Percentiles rank a stretch among this genome's conserved stretches.
These are phyloP conservation scores for Narthecium ossifragum DNA, from an alignment of 106 monocot species.

Conservation along the genomic window DNA sequence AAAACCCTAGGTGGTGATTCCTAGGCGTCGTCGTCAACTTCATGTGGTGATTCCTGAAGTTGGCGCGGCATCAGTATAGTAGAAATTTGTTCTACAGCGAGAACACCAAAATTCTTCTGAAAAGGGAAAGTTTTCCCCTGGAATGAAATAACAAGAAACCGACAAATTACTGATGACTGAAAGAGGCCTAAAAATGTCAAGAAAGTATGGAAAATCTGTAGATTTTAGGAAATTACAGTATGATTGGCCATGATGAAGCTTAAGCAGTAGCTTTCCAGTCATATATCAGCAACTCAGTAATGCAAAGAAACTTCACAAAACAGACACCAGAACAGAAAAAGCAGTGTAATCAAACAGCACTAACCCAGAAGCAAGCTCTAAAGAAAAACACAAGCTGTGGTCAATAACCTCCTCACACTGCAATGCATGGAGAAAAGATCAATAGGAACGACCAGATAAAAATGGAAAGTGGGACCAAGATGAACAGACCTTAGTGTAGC, in stretches of 20 bases:
- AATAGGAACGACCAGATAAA: slow-evolving; percentile 2
- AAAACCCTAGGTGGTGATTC: too few relatives aligned
- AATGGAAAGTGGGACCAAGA: slow-evolving; percentile 5
- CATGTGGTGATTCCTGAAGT: too few relatives aligned
- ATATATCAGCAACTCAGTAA: slow-evolving; percentile 80
- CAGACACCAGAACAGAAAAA: background rate
- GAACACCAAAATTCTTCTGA: slow-evolving; percentile 85
- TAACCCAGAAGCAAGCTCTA: slow-evolving; percentile 95
- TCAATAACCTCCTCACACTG: slow-evolving; percentile 95
- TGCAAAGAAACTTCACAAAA: too few relatives aligned
- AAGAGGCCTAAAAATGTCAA: too few relatives aligned
- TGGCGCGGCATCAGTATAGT: too few relatives aligned
- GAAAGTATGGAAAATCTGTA: too few relatives aligned
- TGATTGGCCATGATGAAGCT: slow-evolving; percentile 89
- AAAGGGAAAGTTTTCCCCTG: slow-evolving; percentile 95
- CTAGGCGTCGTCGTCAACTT: too few relatives aligned
- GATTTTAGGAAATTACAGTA: slow-evolving; percentile 43
- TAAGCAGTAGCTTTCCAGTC: slow-evolving; percentile 98
- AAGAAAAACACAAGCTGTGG: slow-evolving; percentile 79
- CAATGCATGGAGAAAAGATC: slow-evolving; percentile 10
- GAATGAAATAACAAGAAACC: slow-evolving; percentile 16
- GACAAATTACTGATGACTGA: too few relatives aligned
- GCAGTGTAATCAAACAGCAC: slow-evolving; percentile 1
- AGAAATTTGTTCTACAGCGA: slow-evolving; percentile 87
- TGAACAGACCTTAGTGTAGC: slow-evolving; percentile 67